Evolutionary conservation across 2,329 filamentous ascomycete genomes (phyloP).

Genomic region (Xylogone sp.): DNA sequence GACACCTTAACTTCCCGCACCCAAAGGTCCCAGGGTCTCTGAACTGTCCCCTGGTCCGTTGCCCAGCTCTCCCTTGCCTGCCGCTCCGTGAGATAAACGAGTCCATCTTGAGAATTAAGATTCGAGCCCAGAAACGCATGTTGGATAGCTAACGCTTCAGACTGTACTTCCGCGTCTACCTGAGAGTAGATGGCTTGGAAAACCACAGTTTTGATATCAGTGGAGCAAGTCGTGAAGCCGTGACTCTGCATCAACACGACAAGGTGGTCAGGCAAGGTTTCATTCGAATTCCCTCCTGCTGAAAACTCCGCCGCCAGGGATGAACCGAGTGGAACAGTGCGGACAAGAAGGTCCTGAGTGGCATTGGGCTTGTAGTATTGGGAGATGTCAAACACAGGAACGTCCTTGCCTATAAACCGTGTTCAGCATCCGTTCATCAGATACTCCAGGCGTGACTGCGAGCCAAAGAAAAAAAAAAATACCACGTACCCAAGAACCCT

Average conservation of each 20-base stretch:
- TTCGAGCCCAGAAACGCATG: too few species aligned
- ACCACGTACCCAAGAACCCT: conserved; percentile 36
- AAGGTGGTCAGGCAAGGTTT: conserved; percentile 12
- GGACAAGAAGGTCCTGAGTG: conserved; percentile 34
- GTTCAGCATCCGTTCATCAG: conserved; percentile 16
- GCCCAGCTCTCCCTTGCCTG: conserved; percentile 18
- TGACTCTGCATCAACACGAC: conserved; percentile 43
- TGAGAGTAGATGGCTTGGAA: conserved; percentile 39
- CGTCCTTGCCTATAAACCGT: too few species aligned
- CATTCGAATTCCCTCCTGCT: neutral
- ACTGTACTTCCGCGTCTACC: conserved; percentile 38
- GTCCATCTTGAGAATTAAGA: too few species aligned
- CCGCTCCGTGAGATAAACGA: conserved; percentile 12
- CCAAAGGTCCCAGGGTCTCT: conserved; percentile 28
- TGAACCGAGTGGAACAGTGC: conserved; percentile 28
- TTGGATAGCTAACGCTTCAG: too few species aligned
- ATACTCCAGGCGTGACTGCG: too few species aligned
- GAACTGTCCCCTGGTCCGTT: conserved; percentile 24
- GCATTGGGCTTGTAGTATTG: conserved; percentile 23
- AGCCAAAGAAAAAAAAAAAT: too few species aligned
- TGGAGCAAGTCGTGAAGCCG: conserved; percentile 37
- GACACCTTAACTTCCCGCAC: conserved; percentile 21
- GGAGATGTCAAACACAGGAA: conserved; percentile 30
- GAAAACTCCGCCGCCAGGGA: conserved; percentile 25
- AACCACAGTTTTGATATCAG: conserved; percentile 35